These are phyloP conservation scores for Volvox africanus DNA, from an alignment of 139 green algal species.

Conservation along the genomic window DNA sequence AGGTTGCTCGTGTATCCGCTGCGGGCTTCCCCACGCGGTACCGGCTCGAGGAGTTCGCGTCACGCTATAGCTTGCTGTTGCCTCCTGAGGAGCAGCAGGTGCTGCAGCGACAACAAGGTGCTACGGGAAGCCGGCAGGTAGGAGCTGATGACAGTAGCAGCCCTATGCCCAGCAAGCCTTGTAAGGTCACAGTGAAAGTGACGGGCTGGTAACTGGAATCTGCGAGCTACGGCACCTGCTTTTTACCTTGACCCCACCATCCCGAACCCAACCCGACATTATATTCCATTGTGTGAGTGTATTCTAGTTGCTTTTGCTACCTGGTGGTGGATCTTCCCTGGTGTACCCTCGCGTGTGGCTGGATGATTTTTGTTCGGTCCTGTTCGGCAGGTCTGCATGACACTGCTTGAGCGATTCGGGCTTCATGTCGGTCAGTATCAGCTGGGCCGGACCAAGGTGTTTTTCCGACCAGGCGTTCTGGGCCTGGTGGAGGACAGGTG, in stretches of 20 bases:
- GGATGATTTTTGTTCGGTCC: too few species aligned
- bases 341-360: constrained; percentile 1
- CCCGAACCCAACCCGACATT: background rate
- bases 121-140: background rate
- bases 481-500: constrained; percentile 77
- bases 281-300: background rate
- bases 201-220: background rate
- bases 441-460: constrained; percentile 85
- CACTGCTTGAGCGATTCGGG: constrained; percentile 77
- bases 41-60: constrained; percentile 82
- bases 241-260: background rate
- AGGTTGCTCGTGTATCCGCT: constrained; percentile 92
- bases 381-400: constrained; percentile 55
- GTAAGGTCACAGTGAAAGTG: too few species aligned
- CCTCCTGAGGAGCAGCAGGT: constrained; percentile 51
- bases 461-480: constrained; percentile 87
- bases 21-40: constrained; percentile 95
- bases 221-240: background rate
- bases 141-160: background rate
- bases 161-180: too few species aligned
- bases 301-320: background rate
- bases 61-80: constrained; percentile 86
- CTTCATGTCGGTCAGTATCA: constrained; percentile 72
- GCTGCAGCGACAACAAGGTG: constrained; percentile 13
- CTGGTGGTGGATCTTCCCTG: background rate